Evolutionary conservation across 441 rosid genomes (phyloP), one percentile per base, ranked within the genome.

Genomic region (Corymbia citriodora): DNA sequence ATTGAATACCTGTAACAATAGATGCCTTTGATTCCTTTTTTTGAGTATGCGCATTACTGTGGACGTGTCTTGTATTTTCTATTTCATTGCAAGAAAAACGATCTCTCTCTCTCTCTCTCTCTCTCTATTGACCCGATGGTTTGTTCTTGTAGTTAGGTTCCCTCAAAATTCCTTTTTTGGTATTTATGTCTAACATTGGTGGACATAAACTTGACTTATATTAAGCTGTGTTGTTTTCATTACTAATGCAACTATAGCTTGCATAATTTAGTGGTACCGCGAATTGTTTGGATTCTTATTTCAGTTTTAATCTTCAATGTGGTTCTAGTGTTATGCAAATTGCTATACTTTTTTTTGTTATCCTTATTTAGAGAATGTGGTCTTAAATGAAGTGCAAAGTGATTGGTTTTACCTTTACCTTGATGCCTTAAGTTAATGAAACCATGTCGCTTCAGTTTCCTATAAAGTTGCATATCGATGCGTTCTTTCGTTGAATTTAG

Each of bases 11-110:
- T 79, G 53, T 8, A 48, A 45, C 16, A 79, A 53, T 13, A 79
- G 85, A 79, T 79, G 85, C n/a, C 85, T 79, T n/a, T 23, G n/a
- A 45, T 45, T 79, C 15, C 16, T 45, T 79, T 79, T 19, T 17
- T 33, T 2, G 5, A 13, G 52, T 79, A 49, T 52, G 45, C 23
- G 85, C 52, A 79, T 79, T n/a, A 12, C 31, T 45, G 53, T 45
- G 85, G 53, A 88, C 72, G 40, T 88, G n/a, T 87, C 27, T 57
- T 57, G 59, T 82, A 49, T 52, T 54, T 88, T 68, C 53, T 79
- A 61, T 25, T 52, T 70, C 89, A 89, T 87, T 57, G 36, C 95
- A 98, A 99, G 99, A 97, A 55, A 98, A 98, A 91, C 97, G 99
- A 82, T 98, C 33, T 33, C 33, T 33, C 33, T 33, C 33, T 33